Evolutionary conservation across 169 alveolate genomes (phyloP).

Genomic region (Perkinsus chesapeaki): DNA sequence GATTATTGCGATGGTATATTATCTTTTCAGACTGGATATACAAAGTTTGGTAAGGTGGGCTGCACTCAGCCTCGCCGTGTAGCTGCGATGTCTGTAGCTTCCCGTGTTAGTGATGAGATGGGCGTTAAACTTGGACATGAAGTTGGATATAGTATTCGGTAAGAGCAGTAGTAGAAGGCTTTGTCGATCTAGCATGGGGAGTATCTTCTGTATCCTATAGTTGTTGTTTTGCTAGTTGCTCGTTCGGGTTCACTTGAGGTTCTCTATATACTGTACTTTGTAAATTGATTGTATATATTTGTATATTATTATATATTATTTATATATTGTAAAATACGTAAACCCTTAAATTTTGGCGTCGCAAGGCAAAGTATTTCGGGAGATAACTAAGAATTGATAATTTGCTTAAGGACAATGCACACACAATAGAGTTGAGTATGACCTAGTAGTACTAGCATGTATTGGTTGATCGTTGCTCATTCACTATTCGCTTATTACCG

Average conservation of each 20-base stretch:
- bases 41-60: constrained; percentile 89
- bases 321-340: not conserved
- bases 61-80: constrained; percentile 99
- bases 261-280: not conserved
- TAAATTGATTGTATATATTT: not conserved
- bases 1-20: not conserved
- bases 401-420: too few species aligned
- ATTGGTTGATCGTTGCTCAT: too few species aligned
- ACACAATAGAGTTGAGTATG: too few species aligned
- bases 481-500: too few species aligned
- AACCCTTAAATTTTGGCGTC: too few species aligned
- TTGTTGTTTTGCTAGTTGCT: not conserved
- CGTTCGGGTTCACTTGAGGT: not conserved
- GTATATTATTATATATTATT: not conserved
- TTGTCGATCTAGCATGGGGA: too few species aligned
- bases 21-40: constrained; percentile 72
- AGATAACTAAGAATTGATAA: too few species aligned
- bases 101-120: constrained; percentile 96
- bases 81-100: constrained; percentile 99
- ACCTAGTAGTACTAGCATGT: too few species aligned
- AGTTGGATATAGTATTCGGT: constrained; percentile 76
- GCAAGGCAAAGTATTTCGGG: too few species aligned
- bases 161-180: not conserved
- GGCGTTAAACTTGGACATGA: constrained; percentile 93
- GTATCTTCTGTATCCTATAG: too few species aligned